Percentiles rank a stretch among this genome's conserved stretches.
phyloP scores from a whole-genome alignment of 805 yeast genomes.

The Wickerhamomyces subpelliculosus region DNA sequence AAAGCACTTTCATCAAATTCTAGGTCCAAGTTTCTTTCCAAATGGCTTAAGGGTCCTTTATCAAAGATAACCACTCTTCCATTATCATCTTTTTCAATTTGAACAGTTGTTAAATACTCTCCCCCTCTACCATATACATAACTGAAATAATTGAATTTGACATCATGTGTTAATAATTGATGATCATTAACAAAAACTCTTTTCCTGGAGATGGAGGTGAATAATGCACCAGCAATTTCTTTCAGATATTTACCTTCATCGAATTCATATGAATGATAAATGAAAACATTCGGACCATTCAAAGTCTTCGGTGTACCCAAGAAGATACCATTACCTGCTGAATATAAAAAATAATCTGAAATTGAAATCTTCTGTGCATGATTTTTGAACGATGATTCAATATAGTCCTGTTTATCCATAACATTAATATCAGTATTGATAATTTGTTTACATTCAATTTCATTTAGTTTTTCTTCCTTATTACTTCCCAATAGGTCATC shows the following conservation, averaged over 20 bases:
- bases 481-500: slow-evolving; percentile 11
- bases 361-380: not conserved
- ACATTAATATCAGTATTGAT: not conserved
- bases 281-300: not conserved
- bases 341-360: not conserved
- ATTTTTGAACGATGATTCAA: not conserved
- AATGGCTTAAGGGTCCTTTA: not conserved
- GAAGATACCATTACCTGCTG: not conserved
- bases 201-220: too few species aligned
- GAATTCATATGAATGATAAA: not conserved
- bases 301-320: not conserved
- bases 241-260: not conserved
- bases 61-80: not conserved
- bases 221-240: too few species aligned
- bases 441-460: slow-evolving; percentile 2
- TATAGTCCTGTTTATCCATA: not conserved
- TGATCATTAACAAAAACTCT: too few species aligned
- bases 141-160: not conserved
- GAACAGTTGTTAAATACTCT: not conserved
- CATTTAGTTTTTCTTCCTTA: not conserved
- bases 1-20: not conserved
- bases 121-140: not conserved
- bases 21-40: not conserved
- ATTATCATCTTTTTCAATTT: not conserved
- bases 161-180: not conserved